Base-by-base conservation (phyloP, 495 filamentous ascomycete genomes). In the Hypoxylon subgilvum region DNA sequence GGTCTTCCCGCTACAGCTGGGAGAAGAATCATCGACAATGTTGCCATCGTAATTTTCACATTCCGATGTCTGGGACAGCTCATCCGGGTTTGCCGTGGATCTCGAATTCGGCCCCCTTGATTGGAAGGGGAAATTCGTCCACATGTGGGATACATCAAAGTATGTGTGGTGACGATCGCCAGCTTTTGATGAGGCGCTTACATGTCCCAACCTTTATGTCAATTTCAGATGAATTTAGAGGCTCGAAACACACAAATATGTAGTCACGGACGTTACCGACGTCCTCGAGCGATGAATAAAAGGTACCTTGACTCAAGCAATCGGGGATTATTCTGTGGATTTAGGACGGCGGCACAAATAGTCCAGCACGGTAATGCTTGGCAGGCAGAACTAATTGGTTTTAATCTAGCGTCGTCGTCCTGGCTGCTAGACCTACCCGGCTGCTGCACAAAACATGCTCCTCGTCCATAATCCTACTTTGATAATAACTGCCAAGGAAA, bases 141-240 rank as follows among this genome's bases (percentile, higher is more conserved):
- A 49, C 48, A 50, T 63, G 48, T 53, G 48, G 32, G 30, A 34
- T 38, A 28, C 43, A 63, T 58, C 23, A 53, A 58, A 36, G 23
- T 14, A 30, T 34, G 25, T 21, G 35, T 34, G 25, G 22, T 44
- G 36, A 40, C 18, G 25, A 43, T 45, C 38, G 25, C 9, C 38
- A 28, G 25, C 32, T 30, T 22, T 54, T 48, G 21, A 36, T 42
- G 38, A 7, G 21, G 36, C 17, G 18, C 16, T 14, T 40, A 57
- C 60, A 63, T 49, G 19, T 53, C 43, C 40, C 22, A 23, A 22
- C 8, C 38, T 13, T 38, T 19, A 30, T 61, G 28, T 51, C 17
- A 1, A 21, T 16, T 18, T 43, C 53, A 10, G 18, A 30, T 21
- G 10, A 35, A 28, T 38, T 31, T 17, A 17, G 9, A 3, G 9